phyloP scores from a whole-genome alignment of 2,329 filamentous ascomycete genomes.

The Fusarium udum region DNA sequence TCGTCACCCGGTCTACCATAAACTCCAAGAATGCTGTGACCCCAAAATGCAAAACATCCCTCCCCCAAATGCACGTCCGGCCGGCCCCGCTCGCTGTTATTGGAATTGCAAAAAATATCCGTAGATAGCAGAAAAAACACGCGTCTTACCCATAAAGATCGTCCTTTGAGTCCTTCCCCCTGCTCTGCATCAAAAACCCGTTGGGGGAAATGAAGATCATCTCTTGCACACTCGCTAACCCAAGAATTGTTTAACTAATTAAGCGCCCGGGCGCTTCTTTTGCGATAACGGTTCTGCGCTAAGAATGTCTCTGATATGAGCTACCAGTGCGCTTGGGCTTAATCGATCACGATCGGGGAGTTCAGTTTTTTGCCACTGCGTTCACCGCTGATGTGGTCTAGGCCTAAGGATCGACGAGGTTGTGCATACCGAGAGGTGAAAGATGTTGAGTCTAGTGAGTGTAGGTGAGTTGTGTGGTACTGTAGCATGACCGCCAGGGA shows the following conservation, averaged over 20 bases:
- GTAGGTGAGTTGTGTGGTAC: neutral
- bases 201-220: constrained; percentile 42
- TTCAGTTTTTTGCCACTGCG: constrained; percentile 20
- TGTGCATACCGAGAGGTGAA: constrained; percentile 11
- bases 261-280: constrained; percentile 30
- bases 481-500: constrained; percentile 14
- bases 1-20: constrained; percentile 13
- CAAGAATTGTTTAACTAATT: neutral
- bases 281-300: constrained; percentile 19
- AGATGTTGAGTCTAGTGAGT: neutral
- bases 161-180: neutral
- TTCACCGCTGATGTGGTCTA: neutral
- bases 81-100: constrained; percentile 14
- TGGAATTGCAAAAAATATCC: neutral
- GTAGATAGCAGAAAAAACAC: constrained; percentile 28
- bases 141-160: constrained; percentile 35
- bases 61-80: constrained; percentile 8
- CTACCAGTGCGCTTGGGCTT: neutral
- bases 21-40: constrained; percentile 10
- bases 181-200: constrained; percentile 24
- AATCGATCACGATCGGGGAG: constrained; percentile 32
- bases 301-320: constrained; percentile 23
- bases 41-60: constrained; percentile 20
- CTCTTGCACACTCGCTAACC: constrained; percentile 14
- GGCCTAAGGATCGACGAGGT: constrained; percentile 17